Evolutionary conservation across 129 eudicot species (phyloP), one percentile per base, ranked within the genome.

Genomic region (Centrapalus pauciflorus): DNA sequence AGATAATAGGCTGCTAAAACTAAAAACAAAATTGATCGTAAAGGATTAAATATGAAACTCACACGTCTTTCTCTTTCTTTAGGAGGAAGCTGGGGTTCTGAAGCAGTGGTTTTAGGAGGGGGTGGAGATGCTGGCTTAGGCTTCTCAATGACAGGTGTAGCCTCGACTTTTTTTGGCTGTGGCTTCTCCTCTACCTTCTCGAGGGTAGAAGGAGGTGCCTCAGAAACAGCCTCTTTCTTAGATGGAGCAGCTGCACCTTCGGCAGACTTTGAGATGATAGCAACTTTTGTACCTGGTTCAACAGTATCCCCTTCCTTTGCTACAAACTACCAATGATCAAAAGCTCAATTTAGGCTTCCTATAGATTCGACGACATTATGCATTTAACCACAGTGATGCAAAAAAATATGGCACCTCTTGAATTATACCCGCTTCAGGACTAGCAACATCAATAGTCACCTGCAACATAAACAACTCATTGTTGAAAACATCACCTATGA

Each of bases 21-120:
- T 21, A 9, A 13, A 43, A 12, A 45, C 28, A n/a, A n/a, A n/a
- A n/a, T n/a, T n/a, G n/a, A n/a, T n/a, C n/a, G n/a, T n/a, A n/a
- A n/a, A n/a, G 57, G n/a, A 68, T 3, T 59, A 55, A 56, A 58
- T 30, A 64, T 12, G 51, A 5, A 26, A 76, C 96, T 78, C 66
- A 91, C 97, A 7, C 97, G 87, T 85, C 96, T 91, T 76, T 91
- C 97, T 75, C 97, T 82, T 7, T 87, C 96, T 80, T 91, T 91
- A 21, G 97, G 95, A 19, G 95, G 95, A 73, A 87, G 90, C 63
- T 84, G 90, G 67, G 88, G 90, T 55, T 84, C 88, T 26, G 86
- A 74, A 43, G 97, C 82, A 56, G 95, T 77, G 45, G 75, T 58
- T 77, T 51, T 82, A 13, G 87, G 58, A 68, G 95, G 81, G 3